Evolutionary conservation across 495 filamentous ascomycete species (phyloP).

Genomic region (Penicillium crystallinum): DNA sequence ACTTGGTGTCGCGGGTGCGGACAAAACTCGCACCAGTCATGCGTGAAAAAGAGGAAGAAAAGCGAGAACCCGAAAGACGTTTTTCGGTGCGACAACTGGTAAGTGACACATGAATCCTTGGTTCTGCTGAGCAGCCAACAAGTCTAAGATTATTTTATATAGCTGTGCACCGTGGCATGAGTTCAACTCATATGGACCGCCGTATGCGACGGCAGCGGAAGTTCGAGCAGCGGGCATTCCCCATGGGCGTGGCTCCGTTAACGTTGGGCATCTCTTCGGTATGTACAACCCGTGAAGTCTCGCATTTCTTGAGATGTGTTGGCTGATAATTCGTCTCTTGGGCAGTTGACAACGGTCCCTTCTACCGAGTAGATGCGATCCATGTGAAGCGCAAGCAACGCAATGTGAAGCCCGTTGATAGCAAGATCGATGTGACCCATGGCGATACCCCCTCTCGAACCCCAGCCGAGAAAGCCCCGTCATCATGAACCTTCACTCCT

Average conservation of each 20-base stretch:
- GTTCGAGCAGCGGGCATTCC: neutral
- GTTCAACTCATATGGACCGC: neutral
- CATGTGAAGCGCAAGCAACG: neutral
- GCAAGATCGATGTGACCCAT: no score
- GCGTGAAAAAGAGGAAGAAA: constrained; percentile 66
- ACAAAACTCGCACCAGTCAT: constrained; percentile 70
- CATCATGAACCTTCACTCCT: no score
- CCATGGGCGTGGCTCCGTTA: neutral
- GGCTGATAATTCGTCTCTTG: no score
- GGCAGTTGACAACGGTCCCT: no score
- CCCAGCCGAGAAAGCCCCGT: no score
- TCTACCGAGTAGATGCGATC: no score
- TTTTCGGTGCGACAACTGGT: constrained; percentile 66
- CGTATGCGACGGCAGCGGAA: neutral
- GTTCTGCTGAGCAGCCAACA: no score
- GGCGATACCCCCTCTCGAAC: no score
- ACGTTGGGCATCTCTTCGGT: neutral
- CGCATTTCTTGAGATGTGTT: no score
- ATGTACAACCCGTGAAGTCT: no score
- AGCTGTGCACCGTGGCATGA: neutral
- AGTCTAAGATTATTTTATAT: no score
- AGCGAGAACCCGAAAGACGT: constrained; percentile 37
- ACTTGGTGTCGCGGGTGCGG: constrained; percentile 74
- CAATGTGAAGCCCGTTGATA: neutral
- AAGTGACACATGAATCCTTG: constrained; percentile 7